Evolutionary conservation across 2,329 filamentous ascomycete genomes (phyloP).

Genomic region (Stylonectria norvegica): DNA sequence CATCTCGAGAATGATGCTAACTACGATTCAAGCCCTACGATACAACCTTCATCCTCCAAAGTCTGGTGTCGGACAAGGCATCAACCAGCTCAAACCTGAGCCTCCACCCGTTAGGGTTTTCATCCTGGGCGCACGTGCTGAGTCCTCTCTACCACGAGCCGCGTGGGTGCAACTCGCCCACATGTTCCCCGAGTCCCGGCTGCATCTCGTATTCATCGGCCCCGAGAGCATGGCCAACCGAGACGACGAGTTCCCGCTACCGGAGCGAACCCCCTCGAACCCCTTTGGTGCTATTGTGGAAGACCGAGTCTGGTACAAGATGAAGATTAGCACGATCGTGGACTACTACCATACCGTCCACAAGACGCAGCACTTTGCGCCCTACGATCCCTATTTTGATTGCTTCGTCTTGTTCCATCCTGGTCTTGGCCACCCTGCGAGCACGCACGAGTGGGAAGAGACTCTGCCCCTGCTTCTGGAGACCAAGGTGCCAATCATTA

Average conservation of each 20-base stretch:
- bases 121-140: conserved; percentile 90
- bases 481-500: conserved; percentile 92
- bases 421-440: conserved; percentile 89
- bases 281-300: conserved; percentile 94
- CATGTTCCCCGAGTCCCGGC: conserved; percentile 85
- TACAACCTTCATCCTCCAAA: conserved; percentile 90
- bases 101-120: conserved; percentile 90
- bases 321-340: conserved; percentile 97
- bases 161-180: conserved; percentile 94
- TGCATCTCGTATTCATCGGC: conserved; percentile 92
- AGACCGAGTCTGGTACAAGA: conserved; percentile 77
- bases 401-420: conserved; percentile 97
- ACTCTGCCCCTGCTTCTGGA: conserved; percentile 87
- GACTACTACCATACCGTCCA: conserved; percentile 98
- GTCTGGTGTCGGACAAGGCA: conserved; percentile 67
- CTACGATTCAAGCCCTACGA: conserved; percentile 62
- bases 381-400: conserved; percentile 98
- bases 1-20: conserved; percentile 2
- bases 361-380: conserved; percentile 82
- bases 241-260: conserved; percentile 87
- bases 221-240: conserved; percentile 95
- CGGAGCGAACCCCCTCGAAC: conserved; percentile 77
- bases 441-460: conserved; percentile 88
- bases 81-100: conserved; percentile 77
- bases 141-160: conserved; percentile 90